Percentiles rank a stretch among this genome's conserved stretches.
These are phyloP conservation scores for Stemphylium lycopersici DNA, from an alignment of 2,329 filamentous ascomycete species.

Conservation along the genomic window DNA sequence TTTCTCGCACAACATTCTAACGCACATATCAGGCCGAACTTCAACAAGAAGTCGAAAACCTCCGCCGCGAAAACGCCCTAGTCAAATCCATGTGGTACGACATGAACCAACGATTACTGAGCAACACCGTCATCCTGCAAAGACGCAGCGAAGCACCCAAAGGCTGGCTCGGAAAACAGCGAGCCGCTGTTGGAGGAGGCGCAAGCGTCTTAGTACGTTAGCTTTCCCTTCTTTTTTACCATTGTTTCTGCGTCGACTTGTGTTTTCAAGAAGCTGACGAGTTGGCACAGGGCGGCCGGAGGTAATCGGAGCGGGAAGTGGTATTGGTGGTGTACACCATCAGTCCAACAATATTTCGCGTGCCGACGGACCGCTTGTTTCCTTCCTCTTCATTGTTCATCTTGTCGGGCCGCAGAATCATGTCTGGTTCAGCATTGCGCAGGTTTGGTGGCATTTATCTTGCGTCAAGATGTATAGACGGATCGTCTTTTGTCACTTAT, in stretches of 20 bases:
- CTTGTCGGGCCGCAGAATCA: constrained; percentile 13
- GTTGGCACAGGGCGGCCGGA: constrained; percentile 10
- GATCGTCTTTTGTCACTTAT: constrained; percentile 19
- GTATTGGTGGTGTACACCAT: background rate
- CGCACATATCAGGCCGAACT: constrained; percentile 34
- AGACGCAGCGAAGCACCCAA: constrained; percentile 74
- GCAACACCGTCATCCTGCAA: constrained; percentile 80
- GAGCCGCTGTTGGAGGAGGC: constrained; percentile 53
- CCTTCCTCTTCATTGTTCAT: constrained; percentile 12
- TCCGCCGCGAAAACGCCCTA: constrained; percentile 78
- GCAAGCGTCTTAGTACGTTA: constrained; percentile 28
- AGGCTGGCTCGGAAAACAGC: constrained; percentile 86
- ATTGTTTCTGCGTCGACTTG: background rate
- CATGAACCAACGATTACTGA: constrained; percentile 77
- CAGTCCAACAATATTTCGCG: background rate
- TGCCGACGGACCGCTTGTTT: constrained; percentile 10
- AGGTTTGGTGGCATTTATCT: constrained; percentile 20
- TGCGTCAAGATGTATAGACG: constrained; percentile 17
- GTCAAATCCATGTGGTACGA: constrained; percentile 89
- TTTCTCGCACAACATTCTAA: background rate
- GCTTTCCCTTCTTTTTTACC: background rate
- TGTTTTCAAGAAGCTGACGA: background rate
- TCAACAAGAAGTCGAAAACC: constrained; percentile 64
- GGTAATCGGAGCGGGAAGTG: background rate
- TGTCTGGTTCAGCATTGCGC: constrained; percentile 17